These are phyloP conservation scores for Globisporangium ultimum DNA, from an alignment of 352 stramenopile genomes.

Conservation along the genomic window DNA sequence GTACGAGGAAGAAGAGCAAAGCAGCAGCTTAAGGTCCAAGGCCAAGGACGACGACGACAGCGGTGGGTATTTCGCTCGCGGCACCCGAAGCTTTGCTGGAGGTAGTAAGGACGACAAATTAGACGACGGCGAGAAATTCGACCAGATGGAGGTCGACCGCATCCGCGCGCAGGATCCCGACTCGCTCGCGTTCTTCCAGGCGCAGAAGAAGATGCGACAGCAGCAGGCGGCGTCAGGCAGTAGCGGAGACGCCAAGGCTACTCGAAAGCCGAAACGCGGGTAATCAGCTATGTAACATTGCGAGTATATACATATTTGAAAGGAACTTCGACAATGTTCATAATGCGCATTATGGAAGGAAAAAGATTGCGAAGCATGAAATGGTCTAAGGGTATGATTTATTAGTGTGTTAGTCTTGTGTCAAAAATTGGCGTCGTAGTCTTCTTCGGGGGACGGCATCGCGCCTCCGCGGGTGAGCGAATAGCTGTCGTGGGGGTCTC, in stretches of 20 bases:
- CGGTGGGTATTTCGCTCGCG: background rate
- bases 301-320: too few species aligned
- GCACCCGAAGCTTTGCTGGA: too few species aligned
- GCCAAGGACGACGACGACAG: constrained; percentile 32
- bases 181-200: constrained; percentile 91
- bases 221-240: constrained; percentile 12
- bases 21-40: constrained; percentile 15
- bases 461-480: background rate
- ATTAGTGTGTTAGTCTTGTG: background rate
- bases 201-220: constrained; percentile 83
- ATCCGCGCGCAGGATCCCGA: constrained; percentile 86
- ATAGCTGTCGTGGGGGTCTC: background rate
- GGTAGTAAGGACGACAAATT: constrained; percentile 69
- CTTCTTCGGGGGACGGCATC: background rate
- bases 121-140: constrained; percentile 90
- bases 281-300: constrained; percentile 12
- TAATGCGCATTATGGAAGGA: too few species aligned
- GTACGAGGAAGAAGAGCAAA: constrained; percentile 56
- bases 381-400: too few species aligned
- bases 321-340: too few species aligned
- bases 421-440: constrained; percentile 2
- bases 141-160: constrained; percentile 89
- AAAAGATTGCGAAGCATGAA: too few species aligned
- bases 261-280: constrained; percentile 28
- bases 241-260: constrained; percentile 6